A percentile compares a stretch with the other conserved stretches of the same genome.
phyloP scores from a whole-genome alignment of 2,329 filamentous ascomycete species.

The Neopestalotiopsis sp. region DNA sequence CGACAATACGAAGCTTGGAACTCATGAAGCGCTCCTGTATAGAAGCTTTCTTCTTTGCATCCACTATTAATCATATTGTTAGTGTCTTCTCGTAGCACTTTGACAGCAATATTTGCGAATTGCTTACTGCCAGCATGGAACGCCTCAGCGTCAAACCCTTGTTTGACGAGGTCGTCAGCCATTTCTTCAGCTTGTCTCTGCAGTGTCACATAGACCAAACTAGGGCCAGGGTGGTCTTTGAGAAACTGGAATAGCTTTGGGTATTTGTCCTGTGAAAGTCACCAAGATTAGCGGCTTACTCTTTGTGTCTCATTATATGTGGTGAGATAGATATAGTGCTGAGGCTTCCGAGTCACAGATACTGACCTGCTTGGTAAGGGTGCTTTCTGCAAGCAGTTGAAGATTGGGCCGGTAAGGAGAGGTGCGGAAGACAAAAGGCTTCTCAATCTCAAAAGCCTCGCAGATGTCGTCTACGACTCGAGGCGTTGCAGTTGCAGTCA shows the following conservation, averaged over 20 bases:
- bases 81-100: background rate
- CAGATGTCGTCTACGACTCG: conserved; percentile 61
- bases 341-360: background rate
- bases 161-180: conserved; percentile 40
- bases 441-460: conserved; percentile 54
- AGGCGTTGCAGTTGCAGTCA: conserved; percentile 65
- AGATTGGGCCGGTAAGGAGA: conserved; percentile 65
- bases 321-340: background rate
- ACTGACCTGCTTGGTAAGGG: conserved; percentile 37
- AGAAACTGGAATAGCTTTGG: conserved; percentile 54
- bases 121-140: conserved; percentile 53
- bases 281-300: background rate
- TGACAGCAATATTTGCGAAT: background rate
- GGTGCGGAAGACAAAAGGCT: conserved; percentile 60
- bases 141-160: conserved; percentile 47
- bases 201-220: conserved; percentile 65
- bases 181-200: conserved; percentile 58
- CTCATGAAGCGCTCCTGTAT: conserved; percentile 60
- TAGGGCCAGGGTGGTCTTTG: conserved; percentile 55
- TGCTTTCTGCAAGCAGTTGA: conserved; percentile 55
- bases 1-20: conserved; percentile 49
- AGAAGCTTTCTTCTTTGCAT: conserved; percentile 46
- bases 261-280: conserved; percentile 46
- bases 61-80: conserved; percentile 33
- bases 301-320: background rate